Evolutionary conservation across 495 filamentous ascomycete species (phyloP), one percentile per base, ranked within the genome.

Genomic region (Penicillium chermesinum): DNA sequence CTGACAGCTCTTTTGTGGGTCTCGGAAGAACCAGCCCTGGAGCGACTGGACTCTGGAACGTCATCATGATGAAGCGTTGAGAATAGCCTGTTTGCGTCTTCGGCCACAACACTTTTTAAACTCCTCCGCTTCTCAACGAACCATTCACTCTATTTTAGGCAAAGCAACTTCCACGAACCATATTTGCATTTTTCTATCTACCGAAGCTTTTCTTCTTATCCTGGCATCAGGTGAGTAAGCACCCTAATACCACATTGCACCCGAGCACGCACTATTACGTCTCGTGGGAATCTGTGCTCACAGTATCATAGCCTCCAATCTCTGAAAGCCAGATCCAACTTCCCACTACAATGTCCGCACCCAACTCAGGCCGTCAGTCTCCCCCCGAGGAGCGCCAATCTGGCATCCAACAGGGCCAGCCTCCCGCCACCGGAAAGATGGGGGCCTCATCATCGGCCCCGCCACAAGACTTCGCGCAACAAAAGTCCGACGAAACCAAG

Each of bases 331-430:
- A 33, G 34, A 53, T 21, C 33, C n/a, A n/a, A n/a, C n/a, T n/a
- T n/a, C n/a, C n/a, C n/a, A n/a, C n/a, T 41, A 69, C 47, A 25
- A 71, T 72, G 69, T 67, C 69, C 35, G 55, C 67, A 35, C 62
- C 48, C 35, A 20, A 76, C 65, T 57, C 74, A 58, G 87, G 89
- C 65, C 85, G 83, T 55, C 82, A 96, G 63, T 97, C 91, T 8
- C 91, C 91, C 12, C 70, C 81, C 14, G 88, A 87, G 7, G 84
- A 89, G 70, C 41, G 57, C 41, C 85, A 87, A 61, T 62, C 75
- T n/a, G 80, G 76, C 44, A 63, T 69, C 22, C 91, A 96, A 66
- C 69, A 80, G 38, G 62, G 72, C 32, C 80, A 79, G 5, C 55
- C 74, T 2, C 73, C 75, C 0, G 79, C 68, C 27, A 67, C 71